Evolutionary conservation across 192 early-diverging fungal species (phyloP).

Genomic region (Backusella parvicylindrica): DNA sequence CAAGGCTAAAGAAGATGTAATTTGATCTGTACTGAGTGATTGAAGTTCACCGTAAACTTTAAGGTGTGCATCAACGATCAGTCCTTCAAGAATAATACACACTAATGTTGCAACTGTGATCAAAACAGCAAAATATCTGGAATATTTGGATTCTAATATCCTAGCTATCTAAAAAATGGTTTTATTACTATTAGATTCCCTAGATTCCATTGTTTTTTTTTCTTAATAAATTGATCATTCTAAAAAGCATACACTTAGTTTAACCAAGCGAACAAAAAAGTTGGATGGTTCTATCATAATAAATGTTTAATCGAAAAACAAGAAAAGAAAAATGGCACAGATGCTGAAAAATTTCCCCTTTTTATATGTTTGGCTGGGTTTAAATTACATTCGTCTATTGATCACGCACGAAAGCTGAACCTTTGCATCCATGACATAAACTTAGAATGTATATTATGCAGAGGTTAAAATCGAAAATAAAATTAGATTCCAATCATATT

Average conservation of each 20-base stretch:
- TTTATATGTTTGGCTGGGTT: neutral
- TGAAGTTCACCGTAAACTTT: neutral
- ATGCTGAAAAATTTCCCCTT: neutral
- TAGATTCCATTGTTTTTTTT: neutral
- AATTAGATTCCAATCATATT: neutral
- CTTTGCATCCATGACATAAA: neutral
- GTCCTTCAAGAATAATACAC: constrained; percentile 10
- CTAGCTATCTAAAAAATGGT: neutral
- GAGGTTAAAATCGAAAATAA: too few species aligned
- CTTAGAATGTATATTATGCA: too few species aligned
- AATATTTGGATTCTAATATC: neutral
- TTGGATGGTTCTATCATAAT: neutral
- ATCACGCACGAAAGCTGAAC: neutral
- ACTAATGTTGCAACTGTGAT: constrained; percentile 8
- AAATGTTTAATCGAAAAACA: neutral
- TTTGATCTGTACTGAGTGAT: neutral
- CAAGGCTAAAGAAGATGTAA: neutral
- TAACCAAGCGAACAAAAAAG: constrained; percentile 1
- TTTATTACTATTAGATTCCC: neutral
- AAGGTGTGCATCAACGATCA: constrained; percentile 9
- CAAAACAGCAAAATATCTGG: neutral
- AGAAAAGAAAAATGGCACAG: neutral
- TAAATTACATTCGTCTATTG: neutral
- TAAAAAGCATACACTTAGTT: neutral
- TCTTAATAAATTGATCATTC: neutral